Evolutionary conservation across 345 rosid species (phyloP), one percentile per base, ranked within the genome.

Genomic region (Pistacia atlantica): DNA sequence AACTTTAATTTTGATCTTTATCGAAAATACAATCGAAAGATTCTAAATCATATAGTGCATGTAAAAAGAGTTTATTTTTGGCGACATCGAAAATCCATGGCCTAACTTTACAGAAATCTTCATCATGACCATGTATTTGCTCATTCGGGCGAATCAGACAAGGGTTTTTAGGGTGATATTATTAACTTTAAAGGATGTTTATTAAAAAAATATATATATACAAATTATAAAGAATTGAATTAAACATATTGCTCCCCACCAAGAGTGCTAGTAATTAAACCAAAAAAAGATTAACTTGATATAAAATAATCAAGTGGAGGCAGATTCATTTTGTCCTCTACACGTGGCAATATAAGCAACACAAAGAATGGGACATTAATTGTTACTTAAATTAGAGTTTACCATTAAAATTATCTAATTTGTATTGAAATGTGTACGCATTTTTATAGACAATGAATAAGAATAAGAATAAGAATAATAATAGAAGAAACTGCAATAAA

Each of bases 311-410:
- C 5, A 22, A 45, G 42, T 22, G 66, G 67, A 58, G 12, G 9
- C 16, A 76, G 42, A 69, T 51, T 69, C 52, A 61, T 35, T 52
- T 67, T 68, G 59, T 52, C n/a, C 11, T 56, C 45, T 33, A 67
- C 20, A 72, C 46, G 59, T 72, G 62, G 61, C 72, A 13, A 54
- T 60, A 14, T 28, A 60, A 54, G 16, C 35, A 33, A 33, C 31
- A 0, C 28, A 62, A 13, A 74, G 31, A 31, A 31, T n/a, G 71
- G 71, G 61, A 35, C 12, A 16, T 56, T 9, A 18, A 20, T 70
- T 10, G 4, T 74, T 16, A 56, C 62, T 48, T 18, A 18, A 12
- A 25, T 25, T 25, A 25, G 25, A 25, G 25, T 25, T 62, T 79
- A 20, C 20, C 71, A 74, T 42, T 12, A 11, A 35, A 63, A 65